Evolutionary conservation across 306 rosid genomes (phyloP).

Genomic region (Ormosia semicastrata): DNA sequence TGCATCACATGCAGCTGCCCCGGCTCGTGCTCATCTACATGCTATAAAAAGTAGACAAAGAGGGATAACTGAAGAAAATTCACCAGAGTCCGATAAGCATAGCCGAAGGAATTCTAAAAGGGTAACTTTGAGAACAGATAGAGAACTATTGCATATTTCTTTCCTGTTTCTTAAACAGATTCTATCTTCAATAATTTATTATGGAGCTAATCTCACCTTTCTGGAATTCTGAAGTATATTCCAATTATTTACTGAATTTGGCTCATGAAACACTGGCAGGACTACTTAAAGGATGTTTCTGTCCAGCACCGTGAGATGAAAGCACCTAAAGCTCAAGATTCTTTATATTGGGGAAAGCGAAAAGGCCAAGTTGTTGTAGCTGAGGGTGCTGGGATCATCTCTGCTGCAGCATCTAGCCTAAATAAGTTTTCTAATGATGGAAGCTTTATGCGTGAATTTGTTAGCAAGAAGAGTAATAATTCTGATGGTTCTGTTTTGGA

Average conservation of each 20-base stretch:
- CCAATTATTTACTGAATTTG: constrained; percentile 10
- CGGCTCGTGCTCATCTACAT: constrained; percentile 81
- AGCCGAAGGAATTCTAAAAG: constrained; percentile 44
- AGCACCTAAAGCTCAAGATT: constrained; percentile 71
- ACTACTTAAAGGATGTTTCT: constrained; percentile 62
- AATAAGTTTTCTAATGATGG: constrained; percentile 78
- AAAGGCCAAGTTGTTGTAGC: constrained; percentile 44
- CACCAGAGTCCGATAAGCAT: constrained; percentile 39
- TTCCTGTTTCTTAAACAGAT: not conserved
- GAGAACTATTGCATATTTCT: not conserved
- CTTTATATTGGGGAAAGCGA: constrained; percentile 76
- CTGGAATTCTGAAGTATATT: constrained; percentile 3
- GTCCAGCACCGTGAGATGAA: constrained; percentile 57
- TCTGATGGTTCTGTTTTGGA: constrained; percentile 37
- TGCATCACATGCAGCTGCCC: constrained; percentile 71
- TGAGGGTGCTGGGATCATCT: constrained; percentile 54
- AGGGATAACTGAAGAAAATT: constrained; percentile 49
- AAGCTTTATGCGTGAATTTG: constrained; percentile 56
- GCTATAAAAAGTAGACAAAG: constrained; percentile 74
- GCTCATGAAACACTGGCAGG: constrained; percentile 31
- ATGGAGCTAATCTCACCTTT: constrained; percentile 1
- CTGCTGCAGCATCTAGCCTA: constrained; percentile 69
- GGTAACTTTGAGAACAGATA: constrained; percentile 49
- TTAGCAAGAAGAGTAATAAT: constrained; percentile 33
- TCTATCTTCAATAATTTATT: constrained; percentile 10